These are phyloP conservation scores for Closterium sp. DNA, from an alignment of 139 green algal genomes.

Conservation along the genomic window DNA sequence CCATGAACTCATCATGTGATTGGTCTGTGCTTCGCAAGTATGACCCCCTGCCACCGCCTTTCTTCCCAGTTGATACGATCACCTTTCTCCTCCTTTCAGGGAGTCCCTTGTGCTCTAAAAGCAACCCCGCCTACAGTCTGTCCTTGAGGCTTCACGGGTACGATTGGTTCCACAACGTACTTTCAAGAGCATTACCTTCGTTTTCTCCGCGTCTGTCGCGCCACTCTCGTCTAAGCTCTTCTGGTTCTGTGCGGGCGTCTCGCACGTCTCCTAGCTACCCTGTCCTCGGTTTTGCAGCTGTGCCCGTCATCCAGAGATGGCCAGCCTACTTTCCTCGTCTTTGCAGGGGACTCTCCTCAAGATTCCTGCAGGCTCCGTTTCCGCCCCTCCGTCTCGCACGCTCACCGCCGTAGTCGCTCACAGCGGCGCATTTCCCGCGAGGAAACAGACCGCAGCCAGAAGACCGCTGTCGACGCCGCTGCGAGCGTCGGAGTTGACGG, in stretches of 20 bases:
- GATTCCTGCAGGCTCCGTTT: background rate
- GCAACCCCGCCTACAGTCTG: too few relatives aligned
- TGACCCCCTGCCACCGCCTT: background rate
- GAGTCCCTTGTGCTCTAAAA: too few relatives aligned
- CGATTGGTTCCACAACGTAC: too few relatives aligned
- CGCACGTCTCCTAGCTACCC: too few relatives aligned
- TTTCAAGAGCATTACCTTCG: too few relatives aligned
- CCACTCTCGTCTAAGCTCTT: too few relatives aligned
- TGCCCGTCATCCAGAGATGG: background rate
- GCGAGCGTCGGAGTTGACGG: background rate
- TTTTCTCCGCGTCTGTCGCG: too few relatives aligned
- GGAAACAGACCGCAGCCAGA: background rate
- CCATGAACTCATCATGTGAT: background rate
- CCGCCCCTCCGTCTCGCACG: background rate
- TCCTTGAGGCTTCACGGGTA: too few relatives aligned
- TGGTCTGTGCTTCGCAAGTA: background rate
- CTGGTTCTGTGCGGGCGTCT: too few relatives aligned
- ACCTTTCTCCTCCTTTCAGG: too few relatives aligned
- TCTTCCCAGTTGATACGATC: too few relatives aligned
- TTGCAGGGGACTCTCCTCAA: background rate
- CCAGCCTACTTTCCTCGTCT: background rate
- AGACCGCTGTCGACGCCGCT: background rate
- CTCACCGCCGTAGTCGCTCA: background rate
- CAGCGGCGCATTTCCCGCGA: background rate
- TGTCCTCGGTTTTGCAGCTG: too few relatives aligned